Conservation (phyloP, 2,329 filamentous ascomycete species). For the Penicillium carneum region DNA sequence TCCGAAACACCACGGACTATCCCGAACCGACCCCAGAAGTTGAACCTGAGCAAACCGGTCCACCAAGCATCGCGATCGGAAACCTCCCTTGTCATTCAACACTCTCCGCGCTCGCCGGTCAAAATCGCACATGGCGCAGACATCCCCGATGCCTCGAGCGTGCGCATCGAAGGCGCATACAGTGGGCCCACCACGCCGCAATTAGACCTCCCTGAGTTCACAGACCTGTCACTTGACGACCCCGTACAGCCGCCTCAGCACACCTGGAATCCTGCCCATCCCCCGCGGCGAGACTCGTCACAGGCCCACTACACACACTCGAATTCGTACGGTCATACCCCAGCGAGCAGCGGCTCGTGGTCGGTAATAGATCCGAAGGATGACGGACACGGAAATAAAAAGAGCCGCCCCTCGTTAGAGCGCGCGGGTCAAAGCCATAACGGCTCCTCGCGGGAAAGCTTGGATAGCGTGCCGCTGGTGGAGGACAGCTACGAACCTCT, state of each 20-base stretch:
- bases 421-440: constrained; percentile 38
- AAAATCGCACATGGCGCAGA: constrained; percentile 41
- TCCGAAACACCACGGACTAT: constrained; percentile 36
- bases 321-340: constrained; percentile 41
- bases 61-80: constrained; percentile 24
- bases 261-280: constrained; percentile 29
- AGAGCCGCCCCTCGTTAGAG: constrained; percentile 38
- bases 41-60: constrained; percentile 38
- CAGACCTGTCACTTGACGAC: constrained; percentile 39
- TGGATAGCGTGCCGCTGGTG: constrained; percentile 45
- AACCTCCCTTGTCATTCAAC: constrained; percentile 38
- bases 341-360: constrained; percentile 47
- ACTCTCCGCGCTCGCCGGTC: constrained; percentile 45
- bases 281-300: constrained; percentile 39
- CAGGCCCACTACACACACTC: constrained; percentile 25
- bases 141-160: constrained; percentile 40
- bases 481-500: constrained; percentile 56
- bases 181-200: constrained; percentile 34
- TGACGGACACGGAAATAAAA: constrained; percentile 30
- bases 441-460: constrained; percentile 47
- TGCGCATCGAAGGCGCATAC: constrained; percentile 38
- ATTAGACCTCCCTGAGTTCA: constrained; percentile 38
- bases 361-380: constrained; percentile 44
- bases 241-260: constrained; percentile 28
- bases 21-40: constrained; percentile 30